Conservation (phyloP, 1,139 yeast species). For the Blastobotrys illinoisensis region DNA sequence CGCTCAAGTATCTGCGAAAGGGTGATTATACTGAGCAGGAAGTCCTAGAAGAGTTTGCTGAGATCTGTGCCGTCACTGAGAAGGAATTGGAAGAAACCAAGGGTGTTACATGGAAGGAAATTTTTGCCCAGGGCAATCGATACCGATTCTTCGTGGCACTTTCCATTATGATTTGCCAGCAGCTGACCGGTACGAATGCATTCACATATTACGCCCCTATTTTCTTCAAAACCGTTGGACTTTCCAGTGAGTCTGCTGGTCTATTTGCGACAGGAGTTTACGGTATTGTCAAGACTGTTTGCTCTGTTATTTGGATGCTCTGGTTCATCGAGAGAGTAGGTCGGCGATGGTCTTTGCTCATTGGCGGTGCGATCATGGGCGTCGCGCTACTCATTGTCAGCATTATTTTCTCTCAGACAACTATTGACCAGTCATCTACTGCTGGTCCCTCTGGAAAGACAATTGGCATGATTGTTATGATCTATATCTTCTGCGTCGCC, state of each 20-base stretch:
- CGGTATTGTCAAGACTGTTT: slow-evolving; percentile 44
- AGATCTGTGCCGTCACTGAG: slow-evolving; percentile 16
- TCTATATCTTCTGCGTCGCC: slow-evolving; percentile 36
- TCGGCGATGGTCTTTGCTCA: slow-evolving; percentile 44
- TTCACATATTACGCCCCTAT: slow-evolving; percentile 48
- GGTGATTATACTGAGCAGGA: slow-evolving; percentile 13
- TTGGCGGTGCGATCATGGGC: slow-evolving; percentile 43
- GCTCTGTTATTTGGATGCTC: slow-evolving; percentile 46
- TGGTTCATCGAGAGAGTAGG: slow-evolving; percentile 44
- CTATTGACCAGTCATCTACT: neutral
- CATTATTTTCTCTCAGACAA: slow-evolving; percentile 8
- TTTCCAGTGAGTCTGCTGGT: slow-evolving; percentile 42
- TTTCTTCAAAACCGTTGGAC: slow-evolving; percentile 38
- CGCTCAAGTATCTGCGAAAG: slow-evolving; percentile 30
- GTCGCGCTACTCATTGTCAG: slow-evolving; percentile 30
- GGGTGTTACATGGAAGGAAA: slow-evolving; percentile 14
- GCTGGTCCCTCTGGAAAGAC: neutral
- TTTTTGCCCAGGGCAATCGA: slow-evolving; percentile 14
- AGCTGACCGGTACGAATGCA: slow-evolving; percentile 16
- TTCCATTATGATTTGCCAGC: slow-evolving; percentile 16
- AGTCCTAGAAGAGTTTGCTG: slow-evolving; percentile 18
- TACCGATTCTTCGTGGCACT: slow-evolving; percentile 13
- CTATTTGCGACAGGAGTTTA: slow-evolving; percentile 45
- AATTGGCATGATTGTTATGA: slow-evolving; percentile 22
- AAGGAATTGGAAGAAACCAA: slow-evolving; percentile 12